A percentile compares a stretch with the other conserved stretches of the same genome.
phyloP scores from a whole-genome alignment of 805 yeast genomes.

The Ogataea corticis region DNA sequence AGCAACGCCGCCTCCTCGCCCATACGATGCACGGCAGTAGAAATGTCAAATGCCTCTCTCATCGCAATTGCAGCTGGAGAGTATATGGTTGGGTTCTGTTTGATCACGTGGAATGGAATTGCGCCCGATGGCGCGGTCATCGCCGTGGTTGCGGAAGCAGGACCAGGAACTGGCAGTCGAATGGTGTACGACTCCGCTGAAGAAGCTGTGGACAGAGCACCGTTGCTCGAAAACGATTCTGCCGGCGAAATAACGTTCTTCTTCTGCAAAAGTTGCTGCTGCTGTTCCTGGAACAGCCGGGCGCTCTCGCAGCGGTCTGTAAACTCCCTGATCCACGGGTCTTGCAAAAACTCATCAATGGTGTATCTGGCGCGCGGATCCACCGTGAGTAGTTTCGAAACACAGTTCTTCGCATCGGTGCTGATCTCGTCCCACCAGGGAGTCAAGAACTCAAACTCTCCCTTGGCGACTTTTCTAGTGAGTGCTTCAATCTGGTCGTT shows the following conservation, averaged over 20 bases:
- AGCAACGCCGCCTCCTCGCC: conserved; percentile 47
- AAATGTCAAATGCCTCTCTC: conserved; percentile 60
- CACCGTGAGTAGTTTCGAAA: conserved; percentile 65
- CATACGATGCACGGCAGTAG: conserved; percentile 60
- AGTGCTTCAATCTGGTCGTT: conserved; percentile 74
- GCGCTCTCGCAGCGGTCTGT: conserved; percentile 34
- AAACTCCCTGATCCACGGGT: conserved; percentile 67
- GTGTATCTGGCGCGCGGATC: conserved; percentile 69
- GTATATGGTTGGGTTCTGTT: conserved; percentile 35
- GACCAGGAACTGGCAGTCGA: conserved; percentile 8
- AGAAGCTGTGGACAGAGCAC: background rate
- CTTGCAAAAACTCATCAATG: conserved; percentile 67
- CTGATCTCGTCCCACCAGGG: conserved; percentile 93
- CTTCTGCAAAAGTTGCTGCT: conserved; percentile 17
- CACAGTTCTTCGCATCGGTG: conserved; percentile 66
- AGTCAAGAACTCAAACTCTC: conserved; percentile 70
- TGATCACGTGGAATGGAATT: conserved; percentile 20
- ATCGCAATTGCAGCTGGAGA: conserved; percentile 61
- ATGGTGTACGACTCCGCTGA: conserved; percentile 1
- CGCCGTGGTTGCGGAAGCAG: conserved; percentile 6
- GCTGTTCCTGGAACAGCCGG: conserved; percentile 20
- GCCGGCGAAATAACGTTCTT: conserved; percentile 6
- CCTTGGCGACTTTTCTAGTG: conserved; percentile 78
- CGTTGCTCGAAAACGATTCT: background rate
- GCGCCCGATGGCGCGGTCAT: conserved; percentile 12